Percentiles rank a stretch among this genome's conserved stretches.
Evolutionary conservation across 2,329 filamentous ascomycete genomes (phyloP).

Genomic region (Fusarium ramigenum): DNA sequence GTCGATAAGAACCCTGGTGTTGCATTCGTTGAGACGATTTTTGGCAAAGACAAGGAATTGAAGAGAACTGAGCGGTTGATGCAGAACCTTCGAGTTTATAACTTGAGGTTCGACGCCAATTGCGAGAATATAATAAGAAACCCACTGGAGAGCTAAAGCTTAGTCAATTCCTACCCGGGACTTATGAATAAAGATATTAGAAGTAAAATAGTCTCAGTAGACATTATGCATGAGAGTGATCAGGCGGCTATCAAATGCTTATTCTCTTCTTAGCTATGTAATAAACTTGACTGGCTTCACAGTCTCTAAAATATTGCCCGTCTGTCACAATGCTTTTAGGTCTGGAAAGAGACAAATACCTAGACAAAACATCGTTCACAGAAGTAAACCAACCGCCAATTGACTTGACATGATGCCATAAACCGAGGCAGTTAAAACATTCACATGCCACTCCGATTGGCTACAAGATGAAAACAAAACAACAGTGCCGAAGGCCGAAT

Average conservation of each 20-base stretch:
- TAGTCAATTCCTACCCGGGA: no score
- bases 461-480: not conserved
- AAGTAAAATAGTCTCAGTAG: no score
- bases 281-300: no score
- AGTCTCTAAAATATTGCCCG: no score
- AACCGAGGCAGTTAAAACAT: not conserved
- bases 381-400: no score
- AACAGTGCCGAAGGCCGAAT: not conserved
- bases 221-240: no score
- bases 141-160: not conserved
- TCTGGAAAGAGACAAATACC: no score
- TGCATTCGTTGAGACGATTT: not conserved
- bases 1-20: rapidly evolving
- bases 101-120: not conserved
- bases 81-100: not conserved
- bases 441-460: not conserved
- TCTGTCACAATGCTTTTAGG: rapidly evolving
- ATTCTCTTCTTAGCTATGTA: no score
- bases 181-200: no score
- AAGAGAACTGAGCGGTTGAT: not conserved
- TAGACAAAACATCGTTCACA: no score
- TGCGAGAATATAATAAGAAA: not conserved
- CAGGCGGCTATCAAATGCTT: no score
- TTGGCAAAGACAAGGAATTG: not conserved
- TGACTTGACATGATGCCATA: rapidly evolving